Evolutionary conservation across 2,329 filamentous ascomycete genomes (phyloP).

Genomic region (Penicillium sp.): DNA sequence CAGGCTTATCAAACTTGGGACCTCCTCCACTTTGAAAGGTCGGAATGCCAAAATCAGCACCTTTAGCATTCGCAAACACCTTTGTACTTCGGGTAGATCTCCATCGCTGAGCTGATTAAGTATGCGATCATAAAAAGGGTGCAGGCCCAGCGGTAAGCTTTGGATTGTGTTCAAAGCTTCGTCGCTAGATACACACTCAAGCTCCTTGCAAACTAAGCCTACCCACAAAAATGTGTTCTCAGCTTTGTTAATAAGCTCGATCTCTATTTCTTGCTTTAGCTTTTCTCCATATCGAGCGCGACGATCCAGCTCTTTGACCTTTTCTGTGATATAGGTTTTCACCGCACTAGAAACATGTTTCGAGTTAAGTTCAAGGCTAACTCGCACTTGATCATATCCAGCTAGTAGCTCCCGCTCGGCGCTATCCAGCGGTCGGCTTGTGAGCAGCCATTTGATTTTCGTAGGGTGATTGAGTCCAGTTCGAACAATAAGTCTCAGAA

Average conservation of each 20-base stretch:
- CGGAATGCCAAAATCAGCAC: slow-evolving; percentile 25
- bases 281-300: slow-evolving; percentile 7
- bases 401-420: slow-evolving; percentile 23
- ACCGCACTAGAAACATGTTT: slow-evolving; percentile 14
- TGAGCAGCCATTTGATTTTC: slow-evolving; percentile 32
- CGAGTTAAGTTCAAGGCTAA: slow-evolving; percentile 20
- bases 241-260: slow-evolving; percentile 14
- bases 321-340: slow-evolving; percentile 6
- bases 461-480: slow-evolving; percentile 17
- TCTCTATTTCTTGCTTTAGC: slow-evolving; percentile 10
- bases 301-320: slow-evolving; percentile 12
- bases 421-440: slow-evolving; percentile 27
- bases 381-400: slow-evolving; percentile 20
- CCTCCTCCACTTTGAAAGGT: slow-evolving; percentile 25
- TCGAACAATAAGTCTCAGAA: slow-evolving; percentile 13
- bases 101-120: slow-evolving; percentile 20
- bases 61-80: slow-evolving; percentile 25
- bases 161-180: slow-evolving; percentile 12
- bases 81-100: slow-evolving; percentile 11
- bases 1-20: slow-evolving; percentile 21
- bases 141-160: slow-evolving; percentile 22
- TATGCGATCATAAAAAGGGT: slow-evolving; percentile 23
- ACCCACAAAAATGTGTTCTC: slow-evolving; percentile 31
- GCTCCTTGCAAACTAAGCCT: slow-evolving; percentile 28
- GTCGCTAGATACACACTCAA: slow-evolving; percentile 15